phyloP scores from a whole-genome alignment of 352 stramenopile genomes.

The Phytophthora citricola region DNA sequence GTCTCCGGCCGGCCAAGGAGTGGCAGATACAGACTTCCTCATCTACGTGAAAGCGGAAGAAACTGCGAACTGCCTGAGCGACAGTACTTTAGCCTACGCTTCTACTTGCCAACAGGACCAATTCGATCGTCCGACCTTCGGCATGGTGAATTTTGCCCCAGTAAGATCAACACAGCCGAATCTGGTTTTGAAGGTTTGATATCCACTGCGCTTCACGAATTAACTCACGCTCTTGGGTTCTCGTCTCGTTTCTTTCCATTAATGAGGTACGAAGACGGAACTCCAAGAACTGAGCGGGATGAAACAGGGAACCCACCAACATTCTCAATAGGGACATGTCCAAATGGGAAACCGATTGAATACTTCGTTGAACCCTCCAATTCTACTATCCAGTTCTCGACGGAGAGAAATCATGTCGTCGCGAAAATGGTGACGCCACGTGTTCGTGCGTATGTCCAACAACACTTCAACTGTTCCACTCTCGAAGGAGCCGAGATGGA shows the following conservation, averaged over 20 bases:
- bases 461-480: slow-evolving; percentile 66
- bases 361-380: slow-evolving; percentile 44
- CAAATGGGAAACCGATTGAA: slow-evolving; percentile 56
- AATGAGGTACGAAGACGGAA: slow-evolving; percentile 70
- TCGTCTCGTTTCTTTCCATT: slow-evolving; percentile 70
- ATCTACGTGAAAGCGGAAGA: slow-evolving; percentile 65
- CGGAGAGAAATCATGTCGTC: slow-evolving; percentile 52
- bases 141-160: slow-evolving; percentile 83
- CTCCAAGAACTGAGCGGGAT: slow-evolving; percentile 60
- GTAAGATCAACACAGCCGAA: slow-evolving; percentile 44
- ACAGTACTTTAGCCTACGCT: slow-evolving; percentile 67
- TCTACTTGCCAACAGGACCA: slow-evolving; percentile 83
- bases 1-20: slow-evolving; percentile 35
- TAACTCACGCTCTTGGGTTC: slow-evolving; percentile 78
- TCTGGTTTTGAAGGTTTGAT: slow-evolving; percentile 65
- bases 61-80: slow-evolving; percentile 49
- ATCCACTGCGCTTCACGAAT: slow-evolving; percentile 73
- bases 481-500: slow-evolving; percentile 74
- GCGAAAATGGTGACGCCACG: slow-evolving; percentile 69
- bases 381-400: slow-evolving; percentile 59
- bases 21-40: slow-evolving; percentile 67
- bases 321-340: slow-evolving; percentile 39
- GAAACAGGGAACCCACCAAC: slow-evolving; percentile 44
- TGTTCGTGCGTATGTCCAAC: slow-evolving; percentile 52
- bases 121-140: slow-evolving; percentile 81